Base-by-base conservation (phyloP, 225 moss, liverwort and hornwort genomes). In the Sphagnum tenellum region DNA sequence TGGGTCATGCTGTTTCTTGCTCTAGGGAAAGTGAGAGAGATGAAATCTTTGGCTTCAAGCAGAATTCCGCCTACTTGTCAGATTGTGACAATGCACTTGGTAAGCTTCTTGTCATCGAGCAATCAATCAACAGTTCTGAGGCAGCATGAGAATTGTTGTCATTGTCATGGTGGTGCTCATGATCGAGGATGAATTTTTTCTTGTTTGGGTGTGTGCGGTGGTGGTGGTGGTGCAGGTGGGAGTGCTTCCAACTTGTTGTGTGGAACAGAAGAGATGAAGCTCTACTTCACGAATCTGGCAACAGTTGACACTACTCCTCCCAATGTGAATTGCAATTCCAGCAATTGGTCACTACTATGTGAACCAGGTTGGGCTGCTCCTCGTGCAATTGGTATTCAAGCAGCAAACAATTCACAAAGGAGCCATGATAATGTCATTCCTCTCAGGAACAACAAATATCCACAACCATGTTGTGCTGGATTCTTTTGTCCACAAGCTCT, bases 401-500 rank as follows among this genome's bases (percentile, higher is more conserved):
- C 29, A 29, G 29, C 29, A 29, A 29, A 29, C 29, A 29, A 47
- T 55, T 73, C 71, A 78, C 78, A 51, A 51, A 69, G 3, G 70
- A 72, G 14, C 53, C 69, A 76, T 8, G 81, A 69, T 72, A 71
- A 85, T 57, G 50, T 72, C 54, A 71, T 85, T 46, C 63, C 78
- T 4, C 71, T 64, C 5, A 65, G 96, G 45, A 59, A 66, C 57
- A 48, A 67, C 1, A 1, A 29, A 12, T 73, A 80, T 70, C 74
- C 89, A 48, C 72, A 77, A 64, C 83, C 76, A 47, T 98, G 98
- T 63, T 98, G 93, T 48, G 55, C 78, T 54, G 98, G 98, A 2
- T 98, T 93, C 61, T 98, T 98, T 64, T 93, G 98, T 64, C 98
- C 98, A 74, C 81, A 78, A 4, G 98, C 93, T 46, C 84, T 98